Evolutionary conservation across 805 yeast genomes (phyloP).

Genomic region (Saturnispora bothae): DNA sequence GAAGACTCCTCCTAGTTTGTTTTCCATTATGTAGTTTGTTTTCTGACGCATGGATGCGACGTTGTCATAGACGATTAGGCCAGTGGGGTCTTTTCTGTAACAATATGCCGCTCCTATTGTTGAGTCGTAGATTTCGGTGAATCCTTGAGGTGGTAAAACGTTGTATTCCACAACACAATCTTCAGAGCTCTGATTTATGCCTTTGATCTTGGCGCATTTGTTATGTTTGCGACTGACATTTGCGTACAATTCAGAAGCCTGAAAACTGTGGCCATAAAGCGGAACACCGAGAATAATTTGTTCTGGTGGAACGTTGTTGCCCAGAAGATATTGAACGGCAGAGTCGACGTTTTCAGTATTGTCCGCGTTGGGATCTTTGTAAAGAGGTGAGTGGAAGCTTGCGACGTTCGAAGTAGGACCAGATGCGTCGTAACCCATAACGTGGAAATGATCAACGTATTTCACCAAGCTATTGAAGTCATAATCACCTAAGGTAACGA

Average conservation of each 20-base stretch:
- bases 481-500: conserved; percentile 33
- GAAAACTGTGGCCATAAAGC: conserved; percentile 49
- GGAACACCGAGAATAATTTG: conserved; percentile 80
- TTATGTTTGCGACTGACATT: conserved; percentile 5
- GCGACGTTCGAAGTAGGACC: conserved; percentile 64
- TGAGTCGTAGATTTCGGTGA: conserved; percentile 40
- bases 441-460: conserved; percentile 60
- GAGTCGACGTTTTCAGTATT: conserved; percentile 19
- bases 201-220: conserved; percentile 16
- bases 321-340: conserved; percentile 36
- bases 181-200: conserved; percentile 9
- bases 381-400: conserved; percentile 65
- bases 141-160: conserved; percentile 19
- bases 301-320: background rate
- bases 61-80: conserved; percentile 60
- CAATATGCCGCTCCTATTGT: conserved; percentile 45
- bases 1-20: conserved; percentile 70
- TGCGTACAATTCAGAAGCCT: conserved; percentile 9
- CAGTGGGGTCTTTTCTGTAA: conserved; percentile 28
- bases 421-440: conserved; percentile 85
- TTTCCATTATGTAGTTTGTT: conserved; percentile 42
- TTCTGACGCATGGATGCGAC: conserved; percentile 41
- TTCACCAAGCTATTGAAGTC: conserved; percentile 45
- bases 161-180: conserved; percentile 19
- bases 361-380: conserved; percentile 12